Conservation (phyloP, 1,284 basidiomycete genomes). For the Marasmius oreades region DNA sequence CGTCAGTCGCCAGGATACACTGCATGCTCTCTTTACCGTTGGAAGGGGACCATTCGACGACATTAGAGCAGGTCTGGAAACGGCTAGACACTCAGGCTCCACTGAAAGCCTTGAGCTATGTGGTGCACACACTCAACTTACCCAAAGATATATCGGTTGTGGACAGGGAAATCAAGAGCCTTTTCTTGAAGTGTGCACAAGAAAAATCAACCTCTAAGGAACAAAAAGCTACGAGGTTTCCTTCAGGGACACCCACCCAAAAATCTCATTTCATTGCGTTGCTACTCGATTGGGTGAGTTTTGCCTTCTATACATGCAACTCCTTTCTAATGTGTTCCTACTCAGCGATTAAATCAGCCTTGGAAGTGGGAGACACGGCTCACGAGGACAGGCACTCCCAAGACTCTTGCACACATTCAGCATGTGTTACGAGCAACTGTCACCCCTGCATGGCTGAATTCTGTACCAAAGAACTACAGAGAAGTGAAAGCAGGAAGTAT, state of each 20-base stretch:
- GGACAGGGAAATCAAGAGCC: background rate
- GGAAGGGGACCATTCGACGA: background rate
- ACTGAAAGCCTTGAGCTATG: background rate
- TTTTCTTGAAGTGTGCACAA: background rate
- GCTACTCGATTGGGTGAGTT: background rate
- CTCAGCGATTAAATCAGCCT: constrained; percentile 2
- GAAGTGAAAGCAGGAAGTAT: constrained; percentile 24
- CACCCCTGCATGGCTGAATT: constrained; percentile 29
- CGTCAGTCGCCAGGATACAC: background rate
- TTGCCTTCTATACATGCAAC: background rate
- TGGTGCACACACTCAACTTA: background rate
- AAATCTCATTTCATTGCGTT: constrained; percentile 4
- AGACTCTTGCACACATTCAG: constrained; percentile 15
- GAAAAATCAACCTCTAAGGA: background rate
- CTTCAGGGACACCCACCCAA: background rate
- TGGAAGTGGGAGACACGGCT: background rate
- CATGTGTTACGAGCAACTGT: constrained; percentile 22
- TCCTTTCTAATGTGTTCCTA: background rate
- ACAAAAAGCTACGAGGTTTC: background rate
- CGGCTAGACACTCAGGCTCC: background rate
- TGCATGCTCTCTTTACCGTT: background rate
- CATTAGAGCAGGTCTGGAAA: constrained; percentile 1
- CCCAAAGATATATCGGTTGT: background rate
- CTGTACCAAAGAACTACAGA: constrained; percentile 30
- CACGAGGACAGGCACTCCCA: too few species aligned